A percentile compares a stretch with the other conserved stretches of the same genome.
phyloP scores from a whole-genome alignment of 129 eudicot genomes.

The Pulicaria dysenterica region DNA sequence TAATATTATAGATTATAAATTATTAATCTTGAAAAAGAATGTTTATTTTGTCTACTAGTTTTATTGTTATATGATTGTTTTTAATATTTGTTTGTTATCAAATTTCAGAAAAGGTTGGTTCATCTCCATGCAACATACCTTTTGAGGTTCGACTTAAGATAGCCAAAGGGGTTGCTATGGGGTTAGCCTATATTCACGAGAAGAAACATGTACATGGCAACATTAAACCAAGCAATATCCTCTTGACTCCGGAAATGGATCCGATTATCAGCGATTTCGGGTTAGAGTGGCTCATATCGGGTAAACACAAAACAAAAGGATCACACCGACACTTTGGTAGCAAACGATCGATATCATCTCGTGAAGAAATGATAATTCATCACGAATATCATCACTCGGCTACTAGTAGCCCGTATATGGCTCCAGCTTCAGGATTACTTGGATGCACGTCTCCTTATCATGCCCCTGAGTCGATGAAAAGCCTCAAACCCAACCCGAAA shows the following conservation, averaged over 20 bases:
- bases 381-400: slow-evolving; percentile 46
- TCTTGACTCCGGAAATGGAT: slow-evolving; percentile 83
- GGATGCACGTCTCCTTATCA: slow-evolving; percentile 91
- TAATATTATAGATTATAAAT: not conserved
- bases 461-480: slow-evolving; percentile 89
- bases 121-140: slow-evolving; percentile 73
- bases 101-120: slow-evolving; percentile 62
- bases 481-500: slow-evolving; percentile 71
- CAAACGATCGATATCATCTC: slow-evolving; percentile 59
- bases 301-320: slow-evolving; percentile 58
- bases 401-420: slow-evolving; percentile 47
- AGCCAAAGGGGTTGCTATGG: slow-evolving; percentile 87
- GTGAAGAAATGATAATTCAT: slow-evolving; percentile 44
- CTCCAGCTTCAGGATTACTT: slow-evolving; percentile 46
- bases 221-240: slow-evolving; percentile 90
- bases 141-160: slow-evolving; percentile 66
- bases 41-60: not conserved
- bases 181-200: slow-evolving; percentile 74
- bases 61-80: not conserved
- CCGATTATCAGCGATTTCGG: slow-evolving; percentile 83
- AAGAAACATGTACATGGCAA: slow-evolving; percentile 92
- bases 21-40: not conserved
- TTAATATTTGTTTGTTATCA: not conserved
- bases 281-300: slow-evolving; percentile 65
- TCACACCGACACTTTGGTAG: slow-evolving; percentile 75